Evolutionary conservation across 768 basidiomycete genomes (phyloP).

Genomic region (Psilocybe cubensis): DNA sequence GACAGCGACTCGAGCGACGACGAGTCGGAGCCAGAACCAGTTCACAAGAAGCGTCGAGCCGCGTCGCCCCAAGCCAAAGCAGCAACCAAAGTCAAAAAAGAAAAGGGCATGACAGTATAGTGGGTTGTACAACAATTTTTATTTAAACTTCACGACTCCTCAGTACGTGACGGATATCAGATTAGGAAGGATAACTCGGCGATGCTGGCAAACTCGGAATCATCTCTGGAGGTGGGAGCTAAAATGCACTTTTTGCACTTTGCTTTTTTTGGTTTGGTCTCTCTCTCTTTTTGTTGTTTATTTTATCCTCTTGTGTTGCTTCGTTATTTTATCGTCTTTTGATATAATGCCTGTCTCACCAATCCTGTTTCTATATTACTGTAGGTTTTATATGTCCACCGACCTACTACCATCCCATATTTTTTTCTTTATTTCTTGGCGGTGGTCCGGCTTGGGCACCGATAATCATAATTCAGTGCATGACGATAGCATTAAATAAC

Average conservation of each 20-base stretch:
- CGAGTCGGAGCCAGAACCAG: slow-evolving; percentile 23
- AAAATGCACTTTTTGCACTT: slow-evolving; percentile 1
- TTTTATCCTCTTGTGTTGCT: no score
- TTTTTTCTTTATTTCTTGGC: slow-evolving; percentile 18
- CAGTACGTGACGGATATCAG: not conserved
- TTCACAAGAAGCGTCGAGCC: slow-evolving; percentile 34
- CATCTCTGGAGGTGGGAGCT: slow-evolving; percentile 3
- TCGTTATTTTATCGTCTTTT: slow-evolving; percentile 27
- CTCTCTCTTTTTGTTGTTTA: slow-evolving; percentile 16
- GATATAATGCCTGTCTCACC: slow-evolving; percentile 26
- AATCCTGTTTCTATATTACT: slow-evolving; percentile 27
- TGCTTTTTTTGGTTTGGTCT: no score
- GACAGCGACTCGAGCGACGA: slow-evolving; percentile 35
- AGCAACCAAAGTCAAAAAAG: slow-evolving; percentile 36
- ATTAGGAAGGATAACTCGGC: no score
- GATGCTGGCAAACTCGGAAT: slow-evolving; percentile 1
- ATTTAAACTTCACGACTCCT: not conserved
- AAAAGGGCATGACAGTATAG: slow-evolving; percentile 32
- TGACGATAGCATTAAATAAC: slow-evolving; percentile 2
- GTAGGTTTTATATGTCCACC: slow-evolving; percentile 21
- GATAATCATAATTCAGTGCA: slow-evolving; percentile 24
- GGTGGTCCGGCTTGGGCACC: slow-evolving; percentile 23
- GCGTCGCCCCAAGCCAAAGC: slow-evolving; percentile 25
- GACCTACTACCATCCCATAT: slow-evolving; percentile 14
- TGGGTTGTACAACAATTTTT: no score